phyloP scores from a whole-genome alignment of 805 yeast genomes.

The Wickerhamomyces sydowiorum region DNA sequence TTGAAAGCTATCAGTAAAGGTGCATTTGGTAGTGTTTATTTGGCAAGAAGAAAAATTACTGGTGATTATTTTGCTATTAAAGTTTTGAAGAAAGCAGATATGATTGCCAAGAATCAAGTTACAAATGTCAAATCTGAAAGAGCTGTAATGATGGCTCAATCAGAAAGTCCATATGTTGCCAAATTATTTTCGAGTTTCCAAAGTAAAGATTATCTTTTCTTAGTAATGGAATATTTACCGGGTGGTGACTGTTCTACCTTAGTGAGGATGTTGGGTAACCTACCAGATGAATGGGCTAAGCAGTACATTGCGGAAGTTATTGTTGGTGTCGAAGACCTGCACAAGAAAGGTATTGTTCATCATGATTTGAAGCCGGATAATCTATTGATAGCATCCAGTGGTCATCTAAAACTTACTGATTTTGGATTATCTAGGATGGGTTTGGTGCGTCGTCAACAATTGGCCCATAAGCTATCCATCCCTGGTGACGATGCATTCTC shows the following conservation, averaged over 20 bases:
- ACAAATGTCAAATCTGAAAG: constrained; percentile 92
- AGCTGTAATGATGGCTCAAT: constrained; percentile 96
- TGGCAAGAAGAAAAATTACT: constrained; percentile 76
- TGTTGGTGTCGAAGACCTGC: constrained; percentile 86
- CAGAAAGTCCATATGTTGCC: constrained; percentile 90
- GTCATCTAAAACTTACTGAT: constrained; percentile 91
- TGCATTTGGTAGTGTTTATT: constrained; percentile 93
- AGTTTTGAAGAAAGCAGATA: constrained; percentile 84
- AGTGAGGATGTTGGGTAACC: constrained; percentile 70
- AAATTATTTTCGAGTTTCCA: constrained; percentile 85
- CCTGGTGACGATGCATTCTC: constrained; percentile 17
- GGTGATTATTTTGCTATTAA: constrained; percentile 96
- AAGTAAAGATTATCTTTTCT: constrained; percentile 74
- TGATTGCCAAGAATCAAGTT: constrained; percentile 96
- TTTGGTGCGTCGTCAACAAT: constrained; percentile 71
- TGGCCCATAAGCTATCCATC: constrained; percentile 4
- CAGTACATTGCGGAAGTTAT: constrained; percentile 86
- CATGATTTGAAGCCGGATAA: constrained; percentile 96
- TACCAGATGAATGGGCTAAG: constrained; percentile 83
- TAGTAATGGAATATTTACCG: constrained; percentile 93
- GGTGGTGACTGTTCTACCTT: constrained; percentile 96
- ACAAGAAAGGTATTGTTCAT: constrained; percentile 83
- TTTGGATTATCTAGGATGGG: constrained; percentile 93
- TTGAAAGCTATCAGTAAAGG: constrained; percentile 94
- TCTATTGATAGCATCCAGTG: constrained; percentile 73